Evolutionary conservation across 2,329 filamentous ascomycete species (phyloP), one percentile per base, ranked within the genome.

Genomic region (Beauveria bassiana): DNA sequence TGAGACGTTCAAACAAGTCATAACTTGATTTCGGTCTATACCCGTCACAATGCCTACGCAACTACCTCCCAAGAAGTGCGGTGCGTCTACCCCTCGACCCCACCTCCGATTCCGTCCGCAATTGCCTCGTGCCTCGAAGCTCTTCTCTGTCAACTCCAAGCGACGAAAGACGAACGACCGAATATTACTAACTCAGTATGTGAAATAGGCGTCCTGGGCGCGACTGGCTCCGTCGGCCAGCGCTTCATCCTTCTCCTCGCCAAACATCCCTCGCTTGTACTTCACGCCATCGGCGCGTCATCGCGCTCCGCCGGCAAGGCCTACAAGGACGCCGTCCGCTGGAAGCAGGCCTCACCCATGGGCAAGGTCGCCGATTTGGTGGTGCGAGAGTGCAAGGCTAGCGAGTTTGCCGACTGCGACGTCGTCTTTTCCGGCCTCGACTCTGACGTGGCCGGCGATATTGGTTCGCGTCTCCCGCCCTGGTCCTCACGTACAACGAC

Each of bases 401-500:
- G 86, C 67, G 85, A 93, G 69, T 98, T 97, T 73, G 77, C 81
- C 64, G 93, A 96, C 73, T 97, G 95, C 75, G 93, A 98, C 68
- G 80, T 99, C 66, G 86, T 98, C 64, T 98, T 98, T 75, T 93
- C 89, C 64, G 95, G 95, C 3, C 80, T 98, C 64, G 93, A 98
- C 78, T 88, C 91, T 65, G 91, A 96, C 77, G 89, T 97, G 61
- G 95, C 95, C 45, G 92, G 92, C 58, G 90, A 96, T 28, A 89
- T 96, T 72, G 92, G 91, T 96, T 79, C 61, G 84, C 52, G 51
- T 42, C 45, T 14, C 46, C 22, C n/a, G 14, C 20, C 28, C 14
- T 5, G 2, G 26, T 18, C 26, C 24, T 12, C 16, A 3, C 26
- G n/a, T 50, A 7, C 16, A 7, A 24, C 1, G 10, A 43, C 24